phyloP scores from a whole-genome alignment of 179 eudicot species.

The Silene noctiflora region DNA sequence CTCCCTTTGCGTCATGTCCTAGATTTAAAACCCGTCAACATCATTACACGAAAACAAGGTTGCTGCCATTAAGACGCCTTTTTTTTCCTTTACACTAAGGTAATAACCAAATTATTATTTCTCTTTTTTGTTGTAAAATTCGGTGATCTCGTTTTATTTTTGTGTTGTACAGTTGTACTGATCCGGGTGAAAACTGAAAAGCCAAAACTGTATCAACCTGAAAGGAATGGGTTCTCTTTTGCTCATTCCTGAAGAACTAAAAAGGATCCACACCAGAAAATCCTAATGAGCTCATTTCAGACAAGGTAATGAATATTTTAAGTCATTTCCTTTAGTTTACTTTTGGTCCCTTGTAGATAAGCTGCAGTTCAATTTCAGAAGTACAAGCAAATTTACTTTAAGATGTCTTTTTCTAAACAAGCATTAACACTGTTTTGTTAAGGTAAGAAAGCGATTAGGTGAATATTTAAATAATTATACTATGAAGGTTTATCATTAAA shows the following conservation, averaged over 20 bases:
- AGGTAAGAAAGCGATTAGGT: conserved; percentile 3
- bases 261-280: not conserved
- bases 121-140: not conserved
- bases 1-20: not conserved
- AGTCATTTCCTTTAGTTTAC: not conserved
- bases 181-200: not conserved
- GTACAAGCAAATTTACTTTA: conserved; percentile 23
- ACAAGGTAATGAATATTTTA: not conserved
- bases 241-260: conserved; percentile 1
- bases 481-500: conserved; percentile 11
- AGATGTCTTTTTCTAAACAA: conserved; percentile 16
- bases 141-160: not conserved
- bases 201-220: not conserved
- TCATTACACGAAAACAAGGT: no score
- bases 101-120: no score
- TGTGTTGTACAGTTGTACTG: not conserved
- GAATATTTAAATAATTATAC: conserved; percentile 3
- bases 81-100: no score
- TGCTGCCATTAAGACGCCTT: no score
- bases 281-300: not conserved
- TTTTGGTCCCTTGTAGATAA: conserved; percentile 6
- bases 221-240: not conserved
- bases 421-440: not conserved
- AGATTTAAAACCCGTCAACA: not conserved
- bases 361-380: not conserved